Percentiles rank a stretch among this genome's conserved stretches.
Evolutionary conservation across 768 basidiomycete genomes (phyloP).

Genomic region (Harrya chromipes): DNA sequence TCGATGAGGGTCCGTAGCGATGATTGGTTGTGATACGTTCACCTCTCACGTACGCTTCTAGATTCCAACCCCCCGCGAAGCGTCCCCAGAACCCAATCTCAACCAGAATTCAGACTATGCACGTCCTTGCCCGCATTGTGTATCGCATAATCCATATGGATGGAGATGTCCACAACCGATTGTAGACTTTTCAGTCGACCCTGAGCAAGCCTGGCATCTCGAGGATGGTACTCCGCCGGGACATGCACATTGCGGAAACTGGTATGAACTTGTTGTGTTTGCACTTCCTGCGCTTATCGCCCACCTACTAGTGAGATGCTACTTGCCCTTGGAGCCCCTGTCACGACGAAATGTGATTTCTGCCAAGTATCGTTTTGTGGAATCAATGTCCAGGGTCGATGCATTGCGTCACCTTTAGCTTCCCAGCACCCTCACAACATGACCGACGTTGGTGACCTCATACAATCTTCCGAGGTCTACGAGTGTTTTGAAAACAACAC

Average conservation of each 20-base stretch:
- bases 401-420: conserved; percentile 54
- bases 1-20: conserved; percentile 55
- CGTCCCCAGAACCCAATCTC: conserved; percentile 73
- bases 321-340: conserved; percentile 67
- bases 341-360: conserved; percentile 81
- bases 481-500: conserved; percentile 77
- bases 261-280: conserved; percentile 42
- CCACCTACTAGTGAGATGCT: conserved; percentile 58
- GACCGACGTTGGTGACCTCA: conserved; percentile 66
- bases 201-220: conserved; percentile 71
- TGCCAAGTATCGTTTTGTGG: conserved; percentile 84
- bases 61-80: conserved; percentile 74
- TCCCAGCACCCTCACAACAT: conserved; percentile 69
- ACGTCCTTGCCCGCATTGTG: conserved; percentile 79
- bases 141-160: conserved; percentile 64
- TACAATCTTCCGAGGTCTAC: conserved; percentile 72
- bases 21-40: not conserved
- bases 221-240: conserved; percentile 79
- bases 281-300: not conserved
- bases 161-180: conserved; percentile 84
- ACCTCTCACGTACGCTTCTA: conserved; percentile 25
- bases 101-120: conserved; percentile 62
- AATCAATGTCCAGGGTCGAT: conserved; percentile 71
- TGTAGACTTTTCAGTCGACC: conserved; percentile 62
- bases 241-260: conserved; percentile 79